A percentile compares a stretch with the other conserved stretches of the same genome.
Evolutionary conservation across 805 yeast genomes (phyloP).

Genomic region (Metschnikowia colocasiae): DNA sequence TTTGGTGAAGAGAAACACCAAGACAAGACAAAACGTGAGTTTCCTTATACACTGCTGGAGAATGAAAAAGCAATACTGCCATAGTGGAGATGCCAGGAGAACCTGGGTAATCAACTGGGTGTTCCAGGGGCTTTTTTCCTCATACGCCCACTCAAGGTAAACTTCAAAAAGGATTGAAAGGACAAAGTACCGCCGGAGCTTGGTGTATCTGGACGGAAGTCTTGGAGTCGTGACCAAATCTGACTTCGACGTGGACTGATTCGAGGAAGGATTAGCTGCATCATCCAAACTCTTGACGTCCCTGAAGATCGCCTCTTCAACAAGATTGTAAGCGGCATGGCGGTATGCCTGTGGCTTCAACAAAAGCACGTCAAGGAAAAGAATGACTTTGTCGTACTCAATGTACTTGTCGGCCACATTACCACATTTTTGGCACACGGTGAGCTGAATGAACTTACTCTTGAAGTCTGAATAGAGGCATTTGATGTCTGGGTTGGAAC

Average conservation of each 20-base stretch:
- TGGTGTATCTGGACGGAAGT: slow-evolving; percentile 19
- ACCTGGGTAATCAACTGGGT: slow-evolving; percentile 23
- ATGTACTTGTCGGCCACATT: slow-evolving; percentile 84
- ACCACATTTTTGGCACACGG: slow-evolving; percentile 70
- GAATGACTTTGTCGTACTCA: slow-evolving; percentile 80
- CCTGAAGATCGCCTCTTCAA: slow-evolving; percentile 27
- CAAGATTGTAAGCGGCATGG: slow-evolving; percentile 76
- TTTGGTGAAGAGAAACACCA: slow-evolving; percentile 25
- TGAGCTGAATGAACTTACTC: slow-evolving; percentile 71
- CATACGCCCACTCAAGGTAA: slow-evolving; percentile 87
- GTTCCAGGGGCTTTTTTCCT: slow-evolving; percentile 54
- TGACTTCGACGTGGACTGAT: no score
- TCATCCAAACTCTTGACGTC: neutral
- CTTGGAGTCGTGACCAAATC: no score
- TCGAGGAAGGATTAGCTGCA: no score
- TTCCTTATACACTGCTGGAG: slow-evolving; percentile 49
- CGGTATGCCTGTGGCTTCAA: slow-evolving; percentile 85
- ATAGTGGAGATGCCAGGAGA: slow-evolving; percentile 32
- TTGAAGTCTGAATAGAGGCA: slow-evolving; percentile 70
- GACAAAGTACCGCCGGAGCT: slow-evolving; percentile 45
- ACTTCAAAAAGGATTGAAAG: slow-evolving; percentile 79
- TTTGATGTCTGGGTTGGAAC: slow-evolving; percentile 57
- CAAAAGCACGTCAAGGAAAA: slow-evolving; percentile 78
- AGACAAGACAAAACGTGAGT: slow-evolving; percentile 34
- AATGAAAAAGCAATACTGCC: slow-evolving; percentile 58